Conservation (phyloP, 2,329 filamentous ascomycete genomes). For the Biscogniauxia mediterranea region DNA sequence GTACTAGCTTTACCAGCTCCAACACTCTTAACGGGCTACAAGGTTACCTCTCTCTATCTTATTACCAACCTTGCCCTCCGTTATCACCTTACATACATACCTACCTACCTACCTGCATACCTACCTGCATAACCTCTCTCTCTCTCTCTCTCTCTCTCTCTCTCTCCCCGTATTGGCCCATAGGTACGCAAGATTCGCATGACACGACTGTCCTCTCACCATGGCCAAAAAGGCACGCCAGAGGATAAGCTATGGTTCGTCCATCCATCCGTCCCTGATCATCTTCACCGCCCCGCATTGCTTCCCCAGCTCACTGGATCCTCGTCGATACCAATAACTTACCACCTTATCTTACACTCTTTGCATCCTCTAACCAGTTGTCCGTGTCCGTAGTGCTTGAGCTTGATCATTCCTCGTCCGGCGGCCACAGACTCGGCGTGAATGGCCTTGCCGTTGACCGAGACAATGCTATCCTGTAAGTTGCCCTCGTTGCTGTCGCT, state of each 20-base stretch:
- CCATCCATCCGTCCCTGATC: slow-evolving; percentile 16
- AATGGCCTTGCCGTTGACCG: slow-evolving; percentile 90
- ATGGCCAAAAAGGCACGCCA: slow-evolving; percentile 67
- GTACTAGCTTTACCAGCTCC: too few species aligned
- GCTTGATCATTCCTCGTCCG: slow-evolving; percentile 57
- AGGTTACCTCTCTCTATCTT: too few species aligned
- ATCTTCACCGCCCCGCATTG: slow-evolving; percentile 27
- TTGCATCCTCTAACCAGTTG: slow-evolving; percentile 4
- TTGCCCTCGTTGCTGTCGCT: slow-evolving; percentile 1
- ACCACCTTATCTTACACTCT: background rate
- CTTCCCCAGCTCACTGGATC: slow-evolving; percentile 1
- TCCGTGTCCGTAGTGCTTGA: slow-evolving; percentile 49
- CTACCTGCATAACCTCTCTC: background rate
- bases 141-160: too few species aligned
- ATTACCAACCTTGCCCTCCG: too few species aligned
- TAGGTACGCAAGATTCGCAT: background rate
- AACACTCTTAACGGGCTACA: too few species aligned
- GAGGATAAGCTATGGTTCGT: slow-evolving; percentile 65
- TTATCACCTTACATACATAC: too few species aligned
- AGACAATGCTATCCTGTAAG: slow-evolving; percentile 82
- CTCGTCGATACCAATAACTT: background rate
- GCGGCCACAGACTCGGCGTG: slow-evolving; percentile 89
- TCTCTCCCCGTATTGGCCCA: slow-evolving; percentile 16
- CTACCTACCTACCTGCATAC: too few species aligned
- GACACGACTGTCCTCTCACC: slow-evolving; percentile 19